Conservation (phyloP, 2,329 filamentous ascomycete genomes). For the Torrubiellomyces zombiae region DNA sequence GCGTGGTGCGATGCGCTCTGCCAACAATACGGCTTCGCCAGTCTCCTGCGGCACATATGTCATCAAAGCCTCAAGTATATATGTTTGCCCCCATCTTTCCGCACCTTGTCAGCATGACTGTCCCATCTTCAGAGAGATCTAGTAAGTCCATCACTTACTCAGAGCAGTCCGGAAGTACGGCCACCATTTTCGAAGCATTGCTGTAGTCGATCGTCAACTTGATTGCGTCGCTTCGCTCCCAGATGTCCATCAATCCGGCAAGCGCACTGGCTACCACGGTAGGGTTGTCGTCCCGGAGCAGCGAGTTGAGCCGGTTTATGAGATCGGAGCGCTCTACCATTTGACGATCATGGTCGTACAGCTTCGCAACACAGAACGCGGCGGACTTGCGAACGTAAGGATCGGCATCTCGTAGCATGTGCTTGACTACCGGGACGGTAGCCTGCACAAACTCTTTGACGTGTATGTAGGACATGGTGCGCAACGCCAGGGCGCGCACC, state of each 20-base stretch:
- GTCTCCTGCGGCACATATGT: constrained; percentile 91
- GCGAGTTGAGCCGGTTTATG: constrained; percentile 76
- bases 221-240: constrained; percentile 94
- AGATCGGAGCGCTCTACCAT: constrained; percentile 83
- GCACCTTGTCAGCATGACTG: not conserved
- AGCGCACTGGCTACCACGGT: constrained; percentile 92
- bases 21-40: constrained; percentile 71
- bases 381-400: constrained; percentile 97
- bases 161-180: constrained; percentile 89
- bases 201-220: constrained; percentile 95
- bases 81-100: constrained; percentile 87
- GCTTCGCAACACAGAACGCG: constrained; percentile 87
- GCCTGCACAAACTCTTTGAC: constrained; percentile 91
- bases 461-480: constrained; percentile 95
- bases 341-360: constrained; percentile 88
- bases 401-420: constrained; percentile 68
- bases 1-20: constrained; percentile 87
- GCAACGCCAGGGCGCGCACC: constrained; percentile 76
- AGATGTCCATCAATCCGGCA: constrained; percentile 88
- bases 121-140: not conserved
- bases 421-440: constrained; percentile 69
- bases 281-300: constrained; percentile 89
- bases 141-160: constrained; percentile 73
- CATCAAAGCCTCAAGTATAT: constrained; percentile 95
- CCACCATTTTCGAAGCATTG: constrained; percentile 95